Evolutionary conservation across 176 grass and related monocot species (phyloP).

Genomic region (Triticum turgidum): DNA sequence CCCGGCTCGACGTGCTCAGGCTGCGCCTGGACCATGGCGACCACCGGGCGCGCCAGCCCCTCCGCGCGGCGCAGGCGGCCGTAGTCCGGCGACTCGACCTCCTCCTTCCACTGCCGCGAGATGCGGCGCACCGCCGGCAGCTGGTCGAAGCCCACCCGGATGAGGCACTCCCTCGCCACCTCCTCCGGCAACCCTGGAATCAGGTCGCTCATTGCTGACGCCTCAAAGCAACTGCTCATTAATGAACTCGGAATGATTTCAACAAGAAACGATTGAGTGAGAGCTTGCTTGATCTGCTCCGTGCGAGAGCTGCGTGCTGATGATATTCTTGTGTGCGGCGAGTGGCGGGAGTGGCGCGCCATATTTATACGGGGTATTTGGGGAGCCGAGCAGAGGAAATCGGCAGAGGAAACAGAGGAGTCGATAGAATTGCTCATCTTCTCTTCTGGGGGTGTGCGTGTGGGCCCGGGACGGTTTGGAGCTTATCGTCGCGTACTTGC

Average conservation of each 20-base stretch:
- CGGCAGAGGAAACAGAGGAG: not conserved
- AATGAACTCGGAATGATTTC: not conserved
- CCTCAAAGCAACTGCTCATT: not conserved
- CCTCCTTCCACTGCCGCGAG: slow-evolving; percentile 71
- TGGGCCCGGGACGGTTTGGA: not conserved
- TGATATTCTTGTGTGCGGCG: not conserved
- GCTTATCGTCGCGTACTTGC: not conserved
- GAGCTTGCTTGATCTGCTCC: not conserved
- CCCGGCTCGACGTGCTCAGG: not conserved
- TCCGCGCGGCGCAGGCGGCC: slow-evolving; percentile 36
- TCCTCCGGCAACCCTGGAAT: slow-evolving; percentile 83
- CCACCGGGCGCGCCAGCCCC: slow-evolving; percentile 35
- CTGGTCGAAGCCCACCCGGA: slow-evolving; percentile 67
- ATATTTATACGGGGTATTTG: slow-evolving; percentile 15
- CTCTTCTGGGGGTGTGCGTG: not conserved
- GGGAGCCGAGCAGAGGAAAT: not conserved
- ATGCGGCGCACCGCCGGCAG: slow-evolving; percentile 63
- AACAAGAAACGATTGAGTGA: not conserved
- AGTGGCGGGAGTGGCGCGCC: slow-evolving; percentile 12
- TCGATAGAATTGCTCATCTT: not conserved
- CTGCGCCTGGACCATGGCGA: slow-evolving; percentile 43
- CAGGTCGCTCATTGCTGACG: slow-evolving; percentile 45
- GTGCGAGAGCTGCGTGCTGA: not conserved
- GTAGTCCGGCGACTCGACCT: slow-evolving; percentile 64
- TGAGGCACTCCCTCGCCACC: slow-evolving; percentile 87